A percentile compares a stretch with the other conserved stretches of the same genome.
phyloP scores from a whole-genome alignment of 331 rosid species.

The Pyracantha coccinea region DNA sequence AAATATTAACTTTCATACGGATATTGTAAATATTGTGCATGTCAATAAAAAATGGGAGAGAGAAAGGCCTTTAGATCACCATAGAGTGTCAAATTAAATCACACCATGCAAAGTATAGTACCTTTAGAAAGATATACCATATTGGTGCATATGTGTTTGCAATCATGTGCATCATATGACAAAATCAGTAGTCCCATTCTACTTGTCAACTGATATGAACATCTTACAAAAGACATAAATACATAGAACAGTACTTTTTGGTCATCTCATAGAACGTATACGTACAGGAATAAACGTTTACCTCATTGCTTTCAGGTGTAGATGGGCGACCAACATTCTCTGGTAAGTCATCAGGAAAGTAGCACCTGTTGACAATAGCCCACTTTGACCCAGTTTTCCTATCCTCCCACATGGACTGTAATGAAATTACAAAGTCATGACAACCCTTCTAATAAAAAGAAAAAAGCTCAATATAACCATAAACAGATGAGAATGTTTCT shows the following conservation, averaged over 20 bases:
- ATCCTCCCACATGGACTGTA: slow-evolving; percentile 91
- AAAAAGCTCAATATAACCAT: not conserved
- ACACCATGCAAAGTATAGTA: not conserved
- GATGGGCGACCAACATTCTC: slow-evolving; percentile 54
- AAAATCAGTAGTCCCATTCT: not conserved
- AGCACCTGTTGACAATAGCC: slow-evolving; percentile 52
- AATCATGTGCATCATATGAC: not conserved
- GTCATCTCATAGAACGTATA: not conserved
- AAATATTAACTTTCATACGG: slow-evolving; percentile 6
- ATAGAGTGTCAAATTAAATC: not conserved
- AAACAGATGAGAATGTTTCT: not conserved
- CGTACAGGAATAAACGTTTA: slow-evolving; percentile 11
- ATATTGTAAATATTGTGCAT: not conserved
- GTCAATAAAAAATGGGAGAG: not conserved
- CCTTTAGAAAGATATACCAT: not conserved
- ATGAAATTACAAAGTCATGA: slow-evolving; percentile 19
- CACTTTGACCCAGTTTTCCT: slow-evolving; percentile 52
- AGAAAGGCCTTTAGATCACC: not conserved
- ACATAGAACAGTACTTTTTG: not conserved
- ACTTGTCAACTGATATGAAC: not conserved
- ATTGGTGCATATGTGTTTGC: not conserved
- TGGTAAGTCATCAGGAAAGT: slow-evolving; percentile 76
- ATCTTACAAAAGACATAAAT: not conserved
- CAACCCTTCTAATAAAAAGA: not conserved
- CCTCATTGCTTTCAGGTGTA: slow-evolving; percentile 77